phyloP scores from a whole-genome alignment of 2,329 filamentous ascomycete genomes.

The Pseudogymnoascus sp. region DNA sequence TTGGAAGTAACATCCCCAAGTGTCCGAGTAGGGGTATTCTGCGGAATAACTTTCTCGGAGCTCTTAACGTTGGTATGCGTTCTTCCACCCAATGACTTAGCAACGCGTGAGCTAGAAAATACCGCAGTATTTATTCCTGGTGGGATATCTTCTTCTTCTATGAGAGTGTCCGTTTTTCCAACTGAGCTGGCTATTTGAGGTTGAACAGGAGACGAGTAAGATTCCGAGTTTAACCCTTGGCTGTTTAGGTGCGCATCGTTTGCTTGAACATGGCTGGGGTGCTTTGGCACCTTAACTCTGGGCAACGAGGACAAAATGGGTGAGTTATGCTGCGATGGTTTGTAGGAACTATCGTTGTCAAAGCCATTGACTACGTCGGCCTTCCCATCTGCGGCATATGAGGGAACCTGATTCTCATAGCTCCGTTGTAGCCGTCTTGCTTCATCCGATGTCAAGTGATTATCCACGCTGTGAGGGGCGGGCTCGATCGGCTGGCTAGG shows the following conservation, averaged over 20 bases:
- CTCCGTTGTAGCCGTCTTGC: constrained; percentile 39
- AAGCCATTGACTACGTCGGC: constrained; percentile 18
- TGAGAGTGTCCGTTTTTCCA: constrained; percentile 16
- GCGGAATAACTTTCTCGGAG: not conserved
- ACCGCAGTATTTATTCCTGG: constrained; percentile 52
- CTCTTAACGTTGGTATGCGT: constrained; percentile 18
- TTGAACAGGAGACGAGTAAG: constrained; percentile 29
- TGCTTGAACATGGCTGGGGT: constrained; percentile 31
- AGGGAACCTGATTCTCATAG: constrained; percentile 45
- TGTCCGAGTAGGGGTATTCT: not conserved
- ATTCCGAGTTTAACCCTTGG: constrained; percentile 21
- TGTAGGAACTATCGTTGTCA: constrained; percentile 49
- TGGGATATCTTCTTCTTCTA: constrained; percentile 39
- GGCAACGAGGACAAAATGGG: constrained; percentile 45
- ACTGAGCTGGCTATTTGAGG: not conserved
- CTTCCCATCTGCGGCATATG: constrained; percentile 36
- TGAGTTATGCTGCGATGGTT: constrained; percentile 38
- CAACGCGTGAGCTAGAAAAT: constrained; percentile 52
- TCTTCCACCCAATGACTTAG: constrained; percentile 44
- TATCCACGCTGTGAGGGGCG: not conserved
- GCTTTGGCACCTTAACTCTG: constrained; percentile 45
- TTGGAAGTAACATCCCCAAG: not conserved
- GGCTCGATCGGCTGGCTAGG: constrained; percentile 18
- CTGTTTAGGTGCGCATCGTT: constrained; percentile 16
- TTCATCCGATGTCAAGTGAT: constrained; percentile 30